Conservation (phyloP, 2,329 filamentous ascomycete genomes). For the Colletotrichum trifolii region DNA sequence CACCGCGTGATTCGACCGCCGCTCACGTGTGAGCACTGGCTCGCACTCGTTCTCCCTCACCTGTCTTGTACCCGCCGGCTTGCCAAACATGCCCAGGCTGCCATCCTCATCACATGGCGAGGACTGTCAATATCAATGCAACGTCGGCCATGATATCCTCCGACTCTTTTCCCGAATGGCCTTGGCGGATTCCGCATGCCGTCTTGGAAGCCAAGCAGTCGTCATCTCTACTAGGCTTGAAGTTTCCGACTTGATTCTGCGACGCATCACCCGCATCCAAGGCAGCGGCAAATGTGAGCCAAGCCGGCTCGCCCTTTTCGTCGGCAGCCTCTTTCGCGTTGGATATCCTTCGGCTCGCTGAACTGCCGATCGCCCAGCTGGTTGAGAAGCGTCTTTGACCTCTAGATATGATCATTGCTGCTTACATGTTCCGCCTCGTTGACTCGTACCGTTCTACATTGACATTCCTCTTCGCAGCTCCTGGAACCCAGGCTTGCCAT, state of each 20-base stretch:
- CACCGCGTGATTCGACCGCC: conserved; percentile 13
- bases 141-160: conserved; percentile 12
- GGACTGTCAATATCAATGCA: conserved; percentile 14
- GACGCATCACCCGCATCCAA: conserved; percentile 18
- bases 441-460: too few species aligned
- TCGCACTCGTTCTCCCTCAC: conserved; percentile 19
- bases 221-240: conserved; percentile 6
- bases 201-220: conserved; percentile 28
- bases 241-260: conserved; percentile 10
- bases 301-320: conserved; percentile 8
- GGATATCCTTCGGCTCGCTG: conserved; percentile 11
- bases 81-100: conserved; percentile 30
- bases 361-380: conserved; percentile 13
- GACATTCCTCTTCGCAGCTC: too few species aligned
- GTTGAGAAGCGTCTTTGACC: neutral
- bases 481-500: too few species aligned
- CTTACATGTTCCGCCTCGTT: neutral
- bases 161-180: neutral
- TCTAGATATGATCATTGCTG: neutral
- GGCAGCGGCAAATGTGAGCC: conserved; percentile 12
- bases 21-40: neutral
- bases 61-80: neutral
- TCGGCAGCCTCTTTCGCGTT: neutral
- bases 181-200: conserved; percentile 27
- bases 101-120: conserved; percentile 15